phyloP scores from a whole-genome alignment of 202 grass and related monocot genomes.

The Panicum virgatum region DNA sequence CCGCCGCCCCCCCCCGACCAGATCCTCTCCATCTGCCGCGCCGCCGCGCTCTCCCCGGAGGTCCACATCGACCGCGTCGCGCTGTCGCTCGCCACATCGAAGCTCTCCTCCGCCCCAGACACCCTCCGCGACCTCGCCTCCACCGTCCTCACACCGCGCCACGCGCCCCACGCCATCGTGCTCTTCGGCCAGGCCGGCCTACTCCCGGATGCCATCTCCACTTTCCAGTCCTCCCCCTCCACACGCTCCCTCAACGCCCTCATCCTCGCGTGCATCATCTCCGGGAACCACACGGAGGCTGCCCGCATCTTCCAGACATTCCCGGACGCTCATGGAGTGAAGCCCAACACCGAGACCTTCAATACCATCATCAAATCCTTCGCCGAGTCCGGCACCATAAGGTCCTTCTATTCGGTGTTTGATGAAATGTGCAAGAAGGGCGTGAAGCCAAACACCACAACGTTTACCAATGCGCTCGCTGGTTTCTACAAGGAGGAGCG shows the following conservation, averaged over 20 bases:
- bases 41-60: conserved; percentile 64
- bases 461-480: conserved; percentile 59
- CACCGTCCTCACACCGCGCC: conserved; percentile 44
- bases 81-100: conserved; percentile 69
- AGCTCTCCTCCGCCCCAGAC: conserved; percentile 57
- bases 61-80: conserved; percentile 65
- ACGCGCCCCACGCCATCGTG: conserved; percentile 64
- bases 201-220: conserved; percentile 67
- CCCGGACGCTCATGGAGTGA: conserved; percentile 51
- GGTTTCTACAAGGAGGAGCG: conserved; percentile 86
- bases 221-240: conserved; percentile 61
- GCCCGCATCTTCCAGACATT: conserved; percentile 76
- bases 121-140: conserved; percentile 59
- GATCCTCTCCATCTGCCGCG: conserved; percentile 85
- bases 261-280: conserved; percentile 68
- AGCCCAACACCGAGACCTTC: conserved; percentile 64
- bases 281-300: conserved; percentile 56
- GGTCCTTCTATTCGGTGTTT: conserved; percentile 84
- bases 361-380: conserved; percentile 86
- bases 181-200: conserved; percentile 79
- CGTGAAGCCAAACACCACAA: conserved; percentile 57
- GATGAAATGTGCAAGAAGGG: conserved; percentile 74
- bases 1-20: conserved; percentile 62
- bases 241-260: conserved; percentile 77
- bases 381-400: conserved; percentile 62